A percentile compares a stretch with the other conserved stretches of the same genome.
These are phyloP conservation scores for Rhizoclosmatium globosum DNA, from an alignment of 192 early-diverging fungal genomes.

Conservation along the genomic window DNA sequence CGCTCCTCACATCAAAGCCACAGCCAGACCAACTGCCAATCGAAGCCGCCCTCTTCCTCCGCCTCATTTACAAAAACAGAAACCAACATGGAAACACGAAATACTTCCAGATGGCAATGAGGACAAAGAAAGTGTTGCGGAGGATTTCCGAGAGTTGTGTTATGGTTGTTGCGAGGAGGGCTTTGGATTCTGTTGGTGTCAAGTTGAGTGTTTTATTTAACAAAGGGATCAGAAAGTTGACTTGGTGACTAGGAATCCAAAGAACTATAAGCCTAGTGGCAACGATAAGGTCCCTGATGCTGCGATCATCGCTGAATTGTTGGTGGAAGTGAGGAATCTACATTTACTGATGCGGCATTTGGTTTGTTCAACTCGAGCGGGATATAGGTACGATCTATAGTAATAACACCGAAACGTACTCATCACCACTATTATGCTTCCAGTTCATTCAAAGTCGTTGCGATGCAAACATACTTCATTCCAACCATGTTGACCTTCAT, in stretches of 20 bases:
- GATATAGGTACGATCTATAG: not conserved
- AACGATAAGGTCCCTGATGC: not conserved
- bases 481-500: not conserved
- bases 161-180: not conserved
- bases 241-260: not conserved
- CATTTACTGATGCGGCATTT: not conserved
- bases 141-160: not conserved
- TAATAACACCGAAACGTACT: not conserved
- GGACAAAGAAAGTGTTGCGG: not conserved
- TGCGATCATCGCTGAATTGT: not conserved
- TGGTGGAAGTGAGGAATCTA: not conserved
- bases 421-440: not conserved
- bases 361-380: slow-evolving; percentile 3
- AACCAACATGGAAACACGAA: not conserved
- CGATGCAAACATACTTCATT: slow-evolving; percentile 12
- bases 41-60: not conserved
- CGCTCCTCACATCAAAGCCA: not conserved
- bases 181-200: not conserved
- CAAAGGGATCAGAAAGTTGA: not conserved
- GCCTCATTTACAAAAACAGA: not conserved
- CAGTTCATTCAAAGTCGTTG: slow-evolving; percentile 14
- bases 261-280: not conserved
- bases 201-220: not conserved
- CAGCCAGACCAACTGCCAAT: not conserved
- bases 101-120: slow-evolving; percentile 10